A percentile compares a stretch with the other conserved stretches of the same genome.
Conservation (phyloP, 2,329 filamentous ascomycete species). For the Phaeophleospora eucalypticola region DNA sequence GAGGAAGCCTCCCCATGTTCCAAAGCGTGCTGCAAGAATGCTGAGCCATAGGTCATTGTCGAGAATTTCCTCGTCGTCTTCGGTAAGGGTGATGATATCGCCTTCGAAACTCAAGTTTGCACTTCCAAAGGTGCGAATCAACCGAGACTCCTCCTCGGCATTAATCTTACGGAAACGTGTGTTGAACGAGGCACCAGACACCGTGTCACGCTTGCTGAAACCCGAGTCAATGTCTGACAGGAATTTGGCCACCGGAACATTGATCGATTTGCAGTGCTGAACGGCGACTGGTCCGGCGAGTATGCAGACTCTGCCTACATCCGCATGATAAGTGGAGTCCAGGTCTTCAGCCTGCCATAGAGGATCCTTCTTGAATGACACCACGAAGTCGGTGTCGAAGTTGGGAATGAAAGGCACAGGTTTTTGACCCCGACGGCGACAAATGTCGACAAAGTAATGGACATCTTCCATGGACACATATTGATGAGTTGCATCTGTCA, state of each 20-base stretch:
- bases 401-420: slow-evolving; percentile 89
- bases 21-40: too few species aligned
- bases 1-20: too few species aligned
- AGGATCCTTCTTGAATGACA: slow-evolving; percentile 99
- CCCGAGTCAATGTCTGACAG: too few species aligned
- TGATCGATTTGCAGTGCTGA: slow-evolving; percentile 77
- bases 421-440: slow-evolving; percentile 84
- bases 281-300: slow-evolving; percentile 87
- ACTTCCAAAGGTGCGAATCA: too few species aligned
- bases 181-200: too few species aligned
- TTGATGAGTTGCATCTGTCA: slow-evolving; percentile 45
- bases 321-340: slow-evolving; percentile 86
- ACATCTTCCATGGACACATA: slow-evolving; percentile 95
- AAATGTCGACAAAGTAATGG: slow-evolving; percentile 87
- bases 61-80: too few species aligned
- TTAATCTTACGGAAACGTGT: too few species aligned
- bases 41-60: too few species aligned
- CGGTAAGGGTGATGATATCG: too few species aligned
- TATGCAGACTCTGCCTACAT: slow-evolving; percentile 90
- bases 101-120: too few species aligned
- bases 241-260: slow-evolving; percentile 89
- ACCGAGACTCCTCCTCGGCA: too few species aligned
- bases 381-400: slow-evolving; percentile 91
- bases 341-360: slow-evolving; percentile 97
- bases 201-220: too few species aligned